Base-by-base conservation (phyloP, 345 rosid genomes). In the Balakata baccata region DNA sequence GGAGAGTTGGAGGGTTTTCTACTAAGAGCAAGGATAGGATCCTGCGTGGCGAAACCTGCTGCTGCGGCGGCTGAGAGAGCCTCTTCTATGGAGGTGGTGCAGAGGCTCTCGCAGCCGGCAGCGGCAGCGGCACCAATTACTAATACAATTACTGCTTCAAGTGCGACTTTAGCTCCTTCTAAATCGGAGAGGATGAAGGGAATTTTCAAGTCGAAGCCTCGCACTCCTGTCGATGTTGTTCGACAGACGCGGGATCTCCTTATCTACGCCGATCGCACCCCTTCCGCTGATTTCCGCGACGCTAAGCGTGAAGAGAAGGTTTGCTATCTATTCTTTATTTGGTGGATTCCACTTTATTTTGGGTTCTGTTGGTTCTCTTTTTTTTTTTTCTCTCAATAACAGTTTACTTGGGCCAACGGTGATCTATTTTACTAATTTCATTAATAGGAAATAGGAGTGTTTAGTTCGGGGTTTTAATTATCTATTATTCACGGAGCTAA, bases 191-290 rank as follows among this genome's bases (percentile, higher is more conserved):
- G 84, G 80, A 89, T 90, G 98, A 94, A 94, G 77, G 92, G 96
- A 0, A 84, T 90, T 34, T 92, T 94, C 84, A 94, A 94, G 82
- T 82, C 89, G 16, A 94, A 92, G 84, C 92, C 97, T 14, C 95
- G 97, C 1, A 92, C 98, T 65, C 98, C 96, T 0, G 83, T 79
- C 58, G 99, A 94, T 67, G 75, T 88, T 74, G 96, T 95, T 46
- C 88, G 92, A 11, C 98, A 94, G 66, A 86, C 97, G 11, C 97
- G 96, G 72, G 96, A 94, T 84, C 92, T 94, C 67, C 97, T 94
- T 52, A 82, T 83, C 66, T 90, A 71, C 45, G 86, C 77, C 25
- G 83, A 84, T 49, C 63, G 50, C 59, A 25, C 54, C 41, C 66
- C 76, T 20, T 59, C 75, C 29, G 59, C 78, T 38, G 89, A 82